A percentile compares a stretch with the other conserved stretches of the same genome.
These are phyloP conservation scores for Lachancea lanzarotensis DNA, from an alignment of 805 yeast genomes.

Conservation along the genomic window DNA sequence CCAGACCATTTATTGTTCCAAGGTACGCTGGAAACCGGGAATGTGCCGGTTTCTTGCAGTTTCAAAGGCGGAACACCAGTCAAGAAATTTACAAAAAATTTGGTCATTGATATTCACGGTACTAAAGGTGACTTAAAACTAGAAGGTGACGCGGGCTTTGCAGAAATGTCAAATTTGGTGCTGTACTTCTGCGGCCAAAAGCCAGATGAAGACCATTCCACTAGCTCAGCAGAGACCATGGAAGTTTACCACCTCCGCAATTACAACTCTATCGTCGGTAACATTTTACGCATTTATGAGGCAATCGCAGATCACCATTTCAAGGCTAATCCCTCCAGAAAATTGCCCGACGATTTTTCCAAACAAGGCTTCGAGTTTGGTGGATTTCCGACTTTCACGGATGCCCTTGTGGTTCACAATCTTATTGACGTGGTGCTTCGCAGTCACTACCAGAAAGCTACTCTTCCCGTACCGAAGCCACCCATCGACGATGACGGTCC, in stretches of 20 bases:
- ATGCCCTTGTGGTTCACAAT: conserved; percentile 17
- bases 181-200: conserved; percentile 28
- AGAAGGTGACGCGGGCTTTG: conserved; percentile 33
- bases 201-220: conserved; percentile 1
- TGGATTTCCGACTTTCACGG: conserved; percentile 28
- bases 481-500: background rate
- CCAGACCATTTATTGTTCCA: conserved; percentile 31
- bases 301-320: conserved; percentile 29
- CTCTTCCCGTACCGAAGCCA: conserved; percentile 3
- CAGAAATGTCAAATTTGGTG: conserved; percentile 28
- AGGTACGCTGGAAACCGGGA: conserved; percentile 23
- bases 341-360: conserved; percentile 19
- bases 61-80: conserved; percentile 31
- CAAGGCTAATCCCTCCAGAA: conserved; percentile 22
- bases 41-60: conserved; percentile 28
- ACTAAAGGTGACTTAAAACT: conserved; percentile 30
- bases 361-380: conserved; percentile 27
- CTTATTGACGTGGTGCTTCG: conserved; percentile 23
- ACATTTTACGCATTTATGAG: conserved; percentile 27
- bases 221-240: conserved; percentile 17
- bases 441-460: conserved; percentile 14
- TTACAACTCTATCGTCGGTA: conserved; percentile 29
- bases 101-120: conserved; percentile 31
- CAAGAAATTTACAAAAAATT: conserved; percentile 29
- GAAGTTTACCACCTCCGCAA: conserved; percentile 30